Base-by-base conservation (phyloP, 2,329 filamentous ascomycete species). In the Tolypocladium nubicola region DNA sequence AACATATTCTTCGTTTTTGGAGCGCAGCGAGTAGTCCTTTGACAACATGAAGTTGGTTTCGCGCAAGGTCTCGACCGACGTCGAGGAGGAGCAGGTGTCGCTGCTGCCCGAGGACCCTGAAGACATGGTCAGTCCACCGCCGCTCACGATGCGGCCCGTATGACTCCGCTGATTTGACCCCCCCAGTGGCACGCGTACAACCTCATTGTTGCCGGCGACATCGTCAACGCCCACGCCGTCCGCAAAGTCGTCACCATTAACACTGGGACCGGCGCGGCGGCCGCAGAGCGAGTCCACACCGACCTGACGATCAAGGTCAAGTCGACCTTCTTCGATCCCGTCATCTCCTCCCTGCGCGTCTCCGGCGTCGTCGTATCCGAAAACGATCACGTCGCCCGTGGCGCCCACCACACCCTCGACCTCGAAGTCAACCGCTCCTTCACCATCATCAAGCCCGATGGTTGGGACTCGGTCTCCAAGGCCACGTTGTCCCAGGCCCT, bases 381-480 rank as follows among this genome's bases (percentile, higher is more conserved):
- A 66, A 84, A 82, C 65, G 70, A 73, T 39, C 73, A 77, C 59
- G 80, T 82, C 57, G 71, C 73, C 62, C 67, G 81, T 47, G 82
- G 81, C 55, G 76, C 82, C 59, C 78, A 82, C 64, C 82, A 85
- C 66, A 84, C 81, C 1, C 76, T 85, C 62, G 93, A 97, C 63
- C 80, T 99, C 52, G 93, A 97, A 70, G 78, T 96, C 58, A 85
- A 94, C 66, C 82, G 92, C 47, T 86, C 91, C 54, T 97, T 97
- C 65, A 93, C 89, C 8, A 71, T 99, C 9, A 88, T 91, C 75
- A 97, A 97, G 74, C 81, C 82, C 43, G 86, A 72, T 56, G 73
- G 91, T 47, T 99, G 94, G 94, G 94, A 99, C 71, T 92, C 88
- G 63, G 85, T 99, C 13, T 89, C 92, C 4, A 76, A 87, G 53